Conservation (phyloP, 768 basidiomycete species). For the Mycena latifolia region DNA sequence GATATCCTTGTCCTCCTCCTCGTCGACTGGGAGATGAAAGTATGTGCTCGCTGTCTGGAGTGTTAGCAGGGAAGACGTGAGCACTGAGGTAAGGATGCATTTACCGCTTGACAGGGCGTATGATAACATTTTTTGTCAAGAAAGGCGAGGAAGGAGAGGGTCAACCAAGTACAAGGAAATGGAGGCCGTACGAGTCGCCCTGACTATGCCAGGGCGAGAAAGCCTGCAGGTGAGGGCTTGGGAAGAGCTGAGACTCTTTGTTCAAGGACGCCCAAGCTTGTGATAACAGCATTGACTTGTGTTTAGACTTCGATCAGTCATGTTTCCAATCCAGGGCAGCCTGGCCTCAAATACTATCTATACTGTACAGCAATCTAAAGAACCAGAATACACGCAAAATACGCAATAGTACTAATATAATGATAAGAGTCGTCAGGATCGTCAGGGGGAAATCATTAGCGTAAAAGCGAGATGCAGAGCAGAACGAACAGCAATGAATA, state of each 20-base stretch:
- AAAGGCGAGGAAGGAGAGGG: too few species aligned
- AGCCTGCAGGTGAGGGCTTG: too few species aligned
- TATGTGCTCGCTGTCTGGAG: constrained; percentile 64
- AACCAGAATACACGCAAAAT: constrained; percentile 1
- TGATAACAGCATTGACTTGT: constrained; percentile 1
- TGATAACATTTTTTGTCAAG: too few species aligned
- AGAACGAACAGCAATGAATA: background rate
- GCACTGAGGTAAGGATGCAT: constrained; percentile 3
- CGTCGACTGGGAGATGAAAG: constrained; percentile 74
- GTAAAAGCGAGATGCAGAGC: constrained; percentile 6
- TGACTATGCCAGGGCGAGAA: too few species aligned
- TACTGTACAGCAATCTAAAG: too few species aligned
- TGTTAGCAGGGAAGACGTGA: background rate
- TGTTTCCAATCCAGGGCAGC: too few species aligned
- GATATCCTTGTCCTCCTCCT: constrained; percentile 63
- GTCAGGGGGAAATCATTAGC: background rate
- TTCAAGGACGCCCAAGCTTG: background rate
- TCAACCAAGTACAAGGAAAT: too few species aligned
- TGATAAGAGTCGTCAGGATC: background rate
- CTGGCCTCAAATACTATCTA: too few species aligned
- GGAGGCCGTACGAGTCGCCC: too few species aligned
- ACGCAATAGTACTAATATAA: constrained; percentile 20
- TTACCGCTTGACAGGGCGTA: constrained; percentile 60
- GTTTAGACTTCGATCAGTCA: background rate
- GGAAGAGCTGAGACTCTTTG: background rate